These are phyloP conservation scores for Phytophthora multivora DNA, from an alignment of 352 stramenopile species.

Conservation along the genomic window DNA sequence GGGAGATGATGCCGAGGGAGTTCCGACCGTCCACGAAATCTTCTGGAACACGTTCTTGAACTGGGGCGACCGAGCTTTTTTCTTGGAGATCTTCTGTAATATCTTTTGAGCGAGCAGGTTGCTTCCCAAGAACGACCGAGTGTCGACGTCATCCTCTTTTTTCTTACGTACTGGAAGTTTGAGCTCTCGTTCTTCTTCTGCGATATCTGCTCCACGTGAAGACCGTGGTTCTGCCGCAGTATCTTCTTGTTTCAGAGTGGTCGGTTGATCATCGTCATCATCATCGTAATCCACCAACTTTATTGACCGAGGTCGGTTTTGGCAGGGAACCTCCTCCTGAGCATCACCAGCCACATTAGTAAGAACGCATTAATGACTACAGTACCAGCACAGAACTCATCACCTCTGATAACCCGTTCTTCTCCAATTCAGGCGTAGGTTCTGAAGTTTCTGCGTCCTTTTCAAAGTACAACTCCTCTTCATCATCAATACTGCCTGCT, in stretches of 20 bases:
- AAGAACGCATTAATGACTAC: not conserved
- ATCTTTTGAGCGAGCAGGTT: conserved; percentile 52
- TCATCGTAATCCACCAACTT: conserved; percentile 79
- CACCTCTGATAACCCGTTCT: conserved; percentile 57
- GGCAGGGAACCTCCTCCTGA: conserved; percentile 52
- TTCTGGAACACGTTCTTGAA: conserved; percentile 84
- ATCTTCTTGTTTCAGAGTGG: conserved; percentile 39
- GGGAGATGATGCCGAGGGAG: not conserved
- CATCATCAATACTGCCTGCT: conserved; percentile 58
- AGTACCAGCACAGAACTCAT: not conserved
- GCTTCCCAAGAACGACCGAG: conserved; percentile 52
- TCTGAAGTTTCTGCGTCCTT: conserved; percentile 61
- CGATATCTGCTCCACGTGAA: conserved; percentile 17
- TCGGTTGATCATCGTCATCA: conserved; percentile 55
- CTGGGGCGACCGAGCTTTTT: conserved; percentile 53
- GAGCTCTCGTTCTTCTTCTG: conserved; percentile 54
- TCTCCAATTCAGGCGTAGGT: conserved; percentile 40
- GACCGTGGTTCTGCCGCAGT: conserved; percentile 26
- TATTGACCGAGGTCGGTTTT: conserved; percentile 43
- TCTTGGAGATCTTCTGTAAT: conserved; percentile 36
- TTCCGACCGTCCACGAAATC: conserved; percentile 68
- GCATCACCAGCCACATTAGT: conserved; percentile 7
- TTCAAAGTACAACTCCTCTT: conserved; percentile 84
- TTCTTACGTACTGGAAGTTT: conserved; percentile 66
- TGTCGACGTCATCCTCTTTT: conserved; percentile 55